phyloP scores from a whole-genome alignment of 371 early-diverging fungal species.

The Capillidium heterosporum region DNA sequence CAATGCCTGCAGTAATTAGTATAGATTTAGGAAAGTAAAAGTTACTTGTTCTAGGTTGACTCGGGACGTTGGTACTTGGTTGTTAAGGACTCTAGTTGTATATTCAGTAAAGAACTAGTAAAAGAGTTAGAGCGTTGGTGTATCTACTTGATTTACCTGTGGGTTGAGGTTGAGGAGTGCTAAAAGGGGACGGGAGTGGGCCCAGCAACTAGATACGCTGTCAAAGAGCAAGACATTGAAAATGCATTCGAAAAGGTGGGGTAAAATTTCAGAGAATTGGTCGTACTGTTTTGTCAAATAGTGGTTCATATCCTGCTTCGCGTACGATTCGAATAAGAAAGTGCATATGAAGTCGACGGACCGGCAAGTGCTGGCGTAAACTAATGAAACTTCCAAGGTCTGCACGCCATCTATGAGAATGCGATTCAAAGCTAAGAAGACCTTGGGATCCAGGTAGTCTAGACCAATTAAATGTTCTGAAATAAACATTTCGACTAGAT shows the following conservation, averaged over 20 bases:
- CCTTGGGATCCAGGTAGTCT: slow-evolving; percentile 25
- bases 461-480: slow-evolving; percentile 40
- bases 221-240: slow-evolving; percentile 62
- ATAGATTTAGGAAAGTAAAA: slow-evolving; percentile 13
- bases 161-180: slow-evolving; percentile 50
- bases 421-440: slow-evolving; percentile 35
- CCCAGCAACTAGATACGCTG: slow-evolving; percentile 63
- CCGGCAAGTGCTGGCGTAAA: slow-evolving; percentile 44
- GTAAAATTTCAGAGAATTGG: slow-evolving; percentile 33
- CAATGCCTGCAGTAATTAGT: slow-evolving; percentile 17
- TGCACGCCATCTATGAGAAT: slow-evolving; percentile 37
- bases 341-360: slow-evolving; percentile 50
- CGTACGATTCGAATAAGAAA: slow-evolving; percentile 43
- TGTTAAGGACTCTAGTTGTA: too few relatives aligned
- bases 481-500: slow-evolving; percentile 38
- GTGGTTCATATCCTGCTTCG: slow-evolving; percentile 21
- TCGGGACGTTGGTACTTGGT: too few relatives aligned
- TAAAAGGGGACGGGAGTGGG: slow-evolving; percentile 61
- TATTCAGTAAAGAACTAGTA: too few relatives aligned
- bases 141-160: too few relatives aligned
- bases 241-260: slow-evolving; percentile 35
- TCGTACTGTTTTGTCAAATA: slow-evolving; percentile 30
- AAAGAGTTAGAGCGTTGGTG: too few relatives aligned
- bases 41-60: too few relatives aligned
- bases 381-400: slow-evolving; percentile 14